Percentiles rank a stretch among this genome's conserved stretches.
Evolutionary conservation across 73 alveolate species (phyloP).

Genomic region (Paramecium pentaurelia): DNA sequence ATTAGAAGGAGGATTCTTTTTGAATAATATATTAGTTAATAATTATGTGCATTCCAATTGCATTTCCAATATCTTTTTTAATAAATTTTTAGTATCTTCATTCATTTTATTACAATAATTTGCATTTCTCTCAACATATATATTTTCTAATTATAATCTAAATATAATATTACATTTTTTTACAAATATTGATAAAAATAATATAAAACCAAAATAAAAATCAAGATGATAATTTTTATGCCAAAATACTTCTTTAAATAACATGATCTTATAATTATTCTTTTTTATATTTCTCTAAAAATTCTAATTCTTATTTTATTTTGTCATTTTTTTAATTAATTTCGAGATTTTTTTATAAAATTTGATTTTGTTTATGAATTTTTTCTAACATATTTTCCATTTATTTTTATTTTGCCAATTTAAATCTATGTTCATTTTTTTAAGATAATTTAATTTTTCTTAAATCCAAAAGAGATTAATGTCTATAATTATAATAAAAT

Average conservation of each 20-base stretch:
- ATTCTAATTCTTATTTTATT: neutral
- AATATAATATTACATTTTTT: neutral
- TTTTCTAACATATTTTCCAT: conserved; percentile 7
- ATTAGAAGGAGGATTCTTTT: neutral
- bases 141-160: neutral
- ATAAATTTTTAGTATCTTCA: neutral
- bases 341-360: neutral
- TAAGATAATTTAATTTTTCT: neutral
- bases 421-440: neutral
- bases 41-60: neutral
- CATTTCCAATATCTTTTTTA: neutral
- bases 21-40: neutral
- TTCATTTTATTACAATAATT: neutral
- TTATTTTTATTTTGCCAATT: neutral
- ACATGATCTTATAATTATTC: conserved; percentile 6
- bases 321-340: neutral
- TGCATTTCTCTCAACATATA: neutral
- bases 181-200: neutral
- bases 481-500: neutral
- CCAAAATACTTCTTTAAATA: neutral
- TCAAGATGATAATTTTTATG: neutral
- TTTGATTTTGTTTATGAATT: neutral
- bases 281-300: neutral
- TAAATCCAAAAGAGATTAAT: neutral
- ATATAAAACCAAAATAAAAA: neutral